phyloP scores from a whole-genome alignment of 257 asterid species.

The Euphrasia confusa region DNA sequence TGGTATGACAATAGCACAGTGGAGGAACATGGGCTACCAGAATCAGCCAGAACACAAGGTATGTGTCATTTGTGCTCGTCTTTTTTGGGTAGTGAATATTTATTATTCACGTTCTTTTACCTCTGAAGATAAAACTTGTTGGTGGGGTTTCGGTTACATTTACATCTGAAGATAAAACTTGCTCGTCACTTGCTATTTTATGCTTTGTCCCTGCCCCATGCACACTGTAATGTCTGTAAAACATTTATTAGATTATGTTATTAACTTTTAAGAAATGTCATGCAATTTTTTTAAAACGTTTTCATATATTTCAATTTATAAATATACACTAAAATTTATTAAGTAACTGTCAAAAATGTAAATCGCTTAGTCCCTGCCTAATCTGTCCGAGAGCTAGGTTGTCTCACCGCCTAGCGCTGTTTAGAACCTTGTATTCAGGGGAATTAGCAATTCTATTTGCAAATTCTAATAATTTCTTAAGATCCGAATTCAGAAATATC shows the following conservation, averaged over 20 bases:
- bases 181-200: background rate
- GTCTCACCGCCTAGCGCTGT: too few species aligned
- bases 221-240: too few species aligned
- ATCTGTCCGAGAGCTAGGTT: too few species aligned
- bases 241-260: too few species aligned
- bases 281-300: too few species aligned
- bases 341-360: too few species aligned
- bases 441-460: background rate
- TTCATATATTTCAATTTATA: too few species aligned
- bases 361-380: too few species aligned
- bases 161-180: background rate
- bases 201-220: too few species aligned
- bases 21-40: constrained; percentile 99
- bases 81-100: constrained; percentile 4
- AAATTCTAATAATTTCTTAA: background rate
- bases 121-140: background rate
- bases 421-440: background rate
- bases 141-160: background rate
- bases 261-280: too few species aligned
- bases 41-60: constrained; percentile 88
- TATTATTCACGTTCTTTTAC: constrained; percentile 1
- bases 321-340: too few species aligned
- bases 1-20: constrained; percentile 95
- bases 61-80: constrained; percentile 22
- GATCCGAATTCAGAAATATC: background rate